A percentile compares a stretch with the other conserved stretches of the same genome.
These are phyloP conservation scores for Sindora glabra DNA, from an alignment of 306 rosid genomes.

Conservation along the genomic window DNA sequence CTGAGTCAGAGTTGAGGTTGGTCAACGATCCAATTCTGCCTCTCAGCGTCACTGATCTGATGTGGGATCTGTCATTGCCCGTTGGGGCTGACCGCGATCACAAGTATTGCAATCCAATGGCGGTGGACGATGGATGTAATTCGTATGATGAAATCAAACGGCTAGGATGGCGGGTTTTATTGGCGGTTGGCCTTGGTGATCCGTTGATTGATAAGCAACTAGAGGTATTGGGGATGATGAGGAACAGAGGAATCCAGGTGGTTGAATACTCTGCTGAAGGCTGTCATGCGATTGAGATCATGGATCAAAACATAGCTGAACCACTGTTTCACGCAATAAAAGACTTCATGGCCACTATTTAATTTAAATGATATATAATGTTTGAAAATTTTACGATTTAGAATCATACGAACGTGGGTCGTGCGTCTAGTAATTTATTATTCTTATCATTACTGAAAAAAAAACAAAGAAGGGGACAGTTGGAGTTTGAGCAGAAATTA, in stretches of 20 bases:
- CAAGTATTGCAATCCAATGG: conserved; percentile 28
- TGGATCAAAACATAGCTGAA: conserved; percentile 1
- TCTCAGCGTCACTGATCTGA: conserved; percentile 4
- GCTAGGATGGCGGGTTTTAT: conserved; percentile 18
- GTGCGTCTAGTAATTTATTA: no score
- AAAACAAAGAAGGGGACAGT: no score
- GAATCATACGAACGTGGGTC: no score
- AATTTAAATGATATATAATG: no score
- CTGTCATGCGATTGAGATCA: conserved; percentile 20
- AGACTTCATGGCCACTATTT: no score
- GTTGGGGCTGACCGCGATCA: conserved; percentile 33
- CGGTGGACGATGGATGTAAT: neutral
- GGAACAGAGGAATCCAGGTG: conserved; percentile 7
- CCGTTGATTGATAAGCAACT: conserved; percentile 29
- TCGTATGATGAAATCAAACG: neutral
- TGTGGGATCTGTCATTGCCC: conserved; percentile 39
- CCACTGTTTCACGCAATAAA: neutral
- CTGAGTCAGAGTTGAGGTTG: conserved; percentile 26
- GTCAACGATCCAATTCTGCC: conserved; percentile 12
- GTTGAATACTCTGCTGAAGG: conserved; percentile 12
- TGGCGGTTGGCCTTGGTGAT: conserved; percentile 24
- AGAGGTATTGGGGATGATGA: conserved; percentile 15
- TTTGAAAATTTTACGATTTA: no score
- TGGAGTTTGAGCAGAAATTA: no score
- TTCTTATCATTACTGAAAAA: no score